Base-by-base conservation (phyloP, 1,284 basidiomycete species). In the Tilletia setariae region DNA sequence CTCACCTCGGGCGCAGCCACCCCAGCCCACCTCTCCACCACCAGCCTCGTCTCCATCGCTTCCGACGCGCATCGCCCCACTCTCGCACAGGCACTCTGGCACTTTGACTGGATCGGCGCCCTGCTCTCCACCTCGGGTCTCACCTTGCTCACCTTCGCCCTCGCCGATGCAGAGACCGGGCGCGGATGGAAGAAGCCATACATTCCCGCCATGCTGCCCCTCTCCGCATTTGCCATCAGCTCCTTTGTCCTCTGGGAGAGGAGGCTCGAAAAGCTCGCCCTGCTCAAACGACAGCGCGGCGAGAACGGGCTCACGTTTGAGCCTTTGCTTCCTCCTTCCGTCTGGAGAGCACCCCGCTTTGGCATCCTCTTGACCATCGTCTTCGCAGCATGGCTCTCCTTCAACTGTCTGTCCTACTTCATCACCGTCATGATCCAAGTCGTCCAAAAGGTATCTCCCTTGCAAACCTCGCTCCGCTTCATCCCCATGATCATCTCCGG, bases 21-120 rank as follows among this genome's bases (percentile, higher is more conserved):
- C 13, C 28, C 42, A 2, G 42, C 25, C 11, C 16, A 21, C 42
- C 11, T 15, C 6, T 42, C 32, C 19, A 35, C 28, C 53, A 46
- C 59, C 67, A 35, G 53, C 61, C 32, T 44, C 51, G 30, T 46
- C 47, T 13, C 59, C 68, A 28, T 59, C 23, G 25, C 28, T 13
- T 28, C 66, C 46, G 44, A 63, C 28, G 28, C 43, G 21, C 19
- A 30, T 40, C 21, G 25, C 25, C 6, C 68, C 68, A 15, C 65
- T 72, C 56, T 61, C 16, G 28, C 28, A 25, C 56, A 61, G 2
- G 67, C 70, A 8, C 72, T 78, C 28, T 65, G 68, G 64, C 72
- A 70, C 8, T 77, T 95, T 0, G 93, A 96, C 78, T 94, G 91
- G 90, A 77, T 91, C 23, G 93, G 93, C 3, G 90, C 90, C 0